Evolutionary conservation across 176 grass and related monocot species (phyloP).

Genomic region (Rhynchospora breviuscula): DNA sequence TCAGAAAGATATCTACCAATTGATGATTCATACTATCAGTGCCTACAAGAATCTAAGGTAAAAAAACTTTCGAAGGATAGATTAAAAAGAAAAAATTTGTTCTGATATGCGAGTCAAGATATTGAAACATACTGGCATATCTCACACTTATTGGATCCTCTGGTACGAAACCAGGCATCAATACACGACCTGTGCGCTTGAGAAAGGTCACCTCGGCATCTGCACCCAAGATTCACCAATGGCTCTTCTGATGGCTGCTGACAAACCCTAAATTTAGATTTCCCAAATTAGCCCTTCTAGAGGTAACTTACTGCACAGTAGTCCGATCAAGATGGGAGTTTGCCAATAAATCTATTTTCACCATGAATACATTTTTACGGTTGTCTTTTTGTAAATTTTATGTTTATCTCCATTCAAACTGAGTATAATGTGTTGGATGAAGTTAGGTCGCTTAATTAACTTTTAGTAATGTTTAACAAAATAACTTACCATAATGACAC

Average conservation of each 20-base stretch:
- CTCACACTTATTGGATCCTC: slow-evolving; percentile 96
- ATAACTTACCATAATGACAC: not conserved
- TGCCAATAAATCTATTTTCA: not conserved
- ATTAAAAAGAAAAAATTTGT: slow-evolving; percentile 19
- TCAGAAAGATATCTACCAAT: not conserved
- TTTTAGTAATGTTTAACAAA: not conserved
- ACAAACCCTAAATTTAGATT: slow-evolving; percentile 64
- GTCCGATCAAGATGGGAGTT: not conserved
- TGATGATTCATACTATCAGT: not conserved
- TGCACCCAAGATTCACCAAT: slow-evolving; percentile 86
- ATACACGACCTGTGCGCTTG: slow-evolving; percentile 88
- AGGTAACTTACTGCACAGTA: not conserved
- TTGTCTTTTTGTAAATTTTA: not conserved
- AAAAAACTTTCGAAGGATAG: slow-evolving; percentile 3
- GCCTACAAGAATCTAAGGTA: not conserved
- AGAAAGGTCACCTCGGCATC: slow-evolving; percentile 90
- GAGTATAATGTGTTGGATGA: not conserved
- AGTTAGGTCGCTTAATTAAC: not conserved
- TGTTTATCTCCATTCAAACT: not conserved
- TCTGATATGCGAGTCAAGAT: slow-evolving; percentile 14
- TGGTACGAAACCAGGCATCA: slow-evolving; percentile 88
- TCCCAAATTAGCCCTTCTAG: not conserved
- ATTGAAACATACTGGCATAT: slow-evolving; percentile 92
- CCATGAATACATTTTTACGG: not conserved
- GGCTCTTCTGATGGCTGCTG: slow-evolving; percentile 91